Conservation (phyloP, 495 filamentous ascomycete species). For the Daldinia vernicosa region DNA sequence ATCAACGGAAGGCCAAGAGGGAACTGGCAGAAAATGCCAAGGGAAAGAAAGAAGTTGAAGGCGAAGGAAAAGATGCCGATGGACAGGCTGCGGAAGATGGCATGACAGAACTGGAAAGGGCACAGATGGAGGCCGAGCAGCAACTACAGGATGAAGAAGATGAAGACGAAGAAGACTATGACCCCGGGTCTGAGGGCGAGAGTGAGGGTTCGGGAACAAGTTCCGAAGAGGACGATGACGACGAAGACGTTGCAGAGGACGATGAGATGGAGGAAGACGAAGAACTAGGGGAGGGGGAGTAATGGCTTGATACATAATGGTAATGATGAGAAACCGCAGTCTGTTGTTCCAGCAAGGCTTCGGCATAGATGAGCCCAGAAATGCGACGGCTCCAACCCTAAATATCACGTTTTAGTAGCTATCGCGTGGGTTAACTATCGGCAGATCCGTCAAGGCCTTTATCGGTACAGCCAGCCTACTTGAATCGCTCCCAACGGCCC, state of each 20-base stretch:
- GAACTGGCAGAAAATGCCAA: conserved; percentile 58
- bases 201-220: conserved; percentile 73
- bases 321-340: neutral
- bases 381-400: neutral
- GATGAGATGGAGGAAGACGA: conserved; percentile 58
- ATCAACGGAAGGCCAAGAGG: conserved; percentile 80
- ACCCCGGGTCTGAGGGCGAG: conserved; percentile 78
- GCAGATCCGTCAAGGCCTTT: neutral
- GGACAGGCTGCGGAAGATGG: conserved; percentile 70
- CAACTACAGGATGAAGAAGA: conserved; percentile 74
- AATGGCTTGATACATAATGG: conserved; percentile 18
- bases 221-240: conserved; percentile 60
- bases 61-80: conserved; percentile 59
- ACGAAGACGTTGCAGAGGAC: conserved; percentile 51
- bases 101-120: conserved; percentile 66
- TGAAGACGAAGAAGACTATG: conserved; percentile 90
- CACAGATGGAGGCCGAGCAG: conserved; percentile 58
- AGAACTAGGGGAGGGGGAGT: conserved; percentile 33
- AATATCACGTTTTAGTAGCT: neutral
- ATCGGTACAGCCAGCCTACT: neutral
- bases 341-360: neutral
- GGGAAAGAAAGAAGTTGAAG: conserved; percentile 70
- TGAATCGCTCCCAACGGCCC: neutral
- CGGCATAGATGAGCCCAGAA: neutral
- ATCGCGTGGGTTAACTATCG: neutral